Evolutionary conservation across 1,139 yeast genomes (phyloP).

Genomic region (Taphrina deformans): DNA sequence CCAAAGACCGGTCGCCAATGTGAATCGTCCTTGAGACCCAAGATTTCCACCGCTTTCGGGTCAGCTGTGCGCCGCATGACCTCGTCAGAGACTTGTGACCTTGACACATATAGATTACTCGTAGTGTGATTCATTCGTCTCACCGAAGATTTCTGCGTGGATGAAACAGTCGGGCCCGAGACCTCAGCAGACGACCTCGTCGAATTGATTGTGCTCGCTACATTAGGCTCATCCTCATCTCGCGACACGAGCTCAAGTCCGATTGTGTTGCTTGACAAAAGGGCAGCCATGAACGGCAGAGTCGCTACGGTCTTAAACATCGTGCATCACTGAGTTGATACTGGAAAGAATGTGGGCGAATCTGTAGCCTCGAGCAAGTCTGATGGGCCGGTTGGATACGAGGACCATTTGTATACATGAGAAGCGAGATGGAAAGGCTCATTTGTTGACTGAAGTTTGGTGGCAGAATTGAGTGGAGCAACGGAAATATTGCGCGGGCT

Average conservation of each 20-base stretch:
- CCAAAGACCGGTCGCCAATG: background rate
- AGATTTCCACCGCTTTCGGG: background rate
- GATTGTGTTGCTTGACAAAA: slow-evolving; percentile 1
- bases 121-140: slow-evolving; percentile 9
- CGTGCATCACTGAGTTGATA: background rate
- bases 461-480: background rate
- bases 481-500: background rate
- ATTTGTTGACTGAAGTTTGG: background rate
- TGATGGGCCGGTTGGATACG: no score
- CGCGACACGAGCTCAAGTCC: slow-evolving; percentile 10
- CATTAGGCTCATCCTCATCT: background rate
- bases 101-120: background rate
- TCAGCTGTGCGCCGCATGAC: background rate
- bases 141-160: background rate
- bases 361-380: no score
- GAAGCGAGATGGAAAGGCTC: no score
- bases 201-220: background rate
- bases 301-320: slow-evolving; percentile 12
- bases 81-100: background rate
- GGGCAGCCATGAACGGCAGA: slow-evolving; percentile 1
- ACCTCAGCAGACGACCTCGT: background rate
- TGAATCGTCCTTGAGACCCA: background rate
- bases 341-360: background rate
- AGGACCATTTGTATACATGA: no score
- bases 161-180: background rate